Conservation (phyloP, 2,329 filamentous ascomycete species). For the Ciborinia camelliae region DNA sequence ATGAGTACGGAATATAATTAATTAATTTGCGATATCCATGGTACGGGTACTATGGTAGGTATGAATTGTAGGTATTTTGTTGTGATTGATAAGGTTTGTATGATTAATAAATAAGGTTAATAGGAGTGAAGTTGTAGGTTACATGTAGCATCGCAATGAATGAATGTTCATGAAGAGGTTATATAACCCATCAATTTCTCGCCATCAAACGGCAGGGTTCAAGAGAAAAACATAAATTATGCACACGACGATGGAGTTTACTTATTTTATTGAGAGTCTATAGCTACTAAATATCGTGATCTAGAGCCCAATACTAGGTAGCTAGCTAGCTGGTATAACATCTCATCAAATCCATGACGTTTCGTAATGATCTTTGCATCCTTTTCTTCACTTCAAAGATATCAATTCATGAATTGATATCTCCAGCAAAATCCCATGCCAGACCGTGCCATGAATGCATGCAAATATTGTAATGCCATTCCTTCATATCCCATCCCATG, state of each 20-base stretch:
- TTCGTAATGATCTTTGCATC: neutral
- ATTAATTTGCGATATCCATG: no score
- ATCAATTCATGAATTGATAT: neutral
- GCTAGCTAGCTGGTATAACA: neutral
- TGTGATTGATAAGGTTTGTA: no score
- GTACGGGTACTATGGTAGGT: no score
- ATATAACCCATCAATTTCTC: no score
- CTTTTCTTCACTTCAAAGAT: neutral
- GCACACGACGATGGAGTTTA: neutral
- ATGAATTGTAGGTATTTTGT: no score
- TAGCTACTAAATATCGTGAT: neutral
- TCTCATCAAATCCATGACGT: neutral
- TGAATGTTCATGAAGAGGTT: no score
- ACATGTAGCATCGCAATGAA: no score
- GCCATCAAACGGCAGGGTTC: no score
- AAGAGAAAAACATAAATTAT: neutral
- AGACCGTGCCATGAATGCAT: neutral
- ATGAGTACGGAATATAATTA: no score
- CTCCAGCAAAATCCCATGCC: neutral
- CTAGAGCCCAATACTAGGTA: neutral
- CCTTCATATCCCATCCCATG: constrained; percentile 7
- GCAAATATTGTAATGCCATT: constrained; percentile 5
- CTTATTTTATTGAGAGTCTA: constrained; percentile 2
- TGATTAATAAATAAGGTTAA: no score
- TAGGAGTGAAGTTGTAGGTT: no score